Base-by-base conservation (phyloP, 1,284 basidiomycete genomes). In the Pterulicium gracile region DNA sequence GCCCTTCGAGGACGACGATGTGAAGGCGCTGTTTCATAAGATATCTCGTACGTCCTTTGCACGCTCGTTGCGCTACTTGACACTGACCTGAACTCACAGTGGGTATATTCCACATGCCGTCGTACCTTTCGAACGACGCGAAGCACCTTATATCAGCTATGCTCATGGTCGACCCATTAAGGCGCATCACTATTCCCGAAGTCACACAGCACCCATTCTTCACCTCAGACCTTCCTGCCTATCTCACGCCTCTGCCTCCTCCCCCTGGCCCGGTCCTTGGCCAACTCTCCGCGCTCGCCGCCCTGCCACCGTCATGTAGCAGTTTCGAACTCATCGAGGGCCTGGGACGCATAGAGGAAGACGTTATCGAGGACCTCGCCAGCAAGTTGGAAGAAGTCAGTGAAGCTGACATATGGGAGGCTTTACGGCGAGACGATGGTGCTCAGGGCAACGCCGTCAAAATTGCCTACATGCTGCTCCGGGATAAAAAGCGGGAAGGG, bases 1-100 rank as follows among this genome's bases (percentile, higher is more conserved):
- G 35, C 93, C 93, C 1, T 96, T 97, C 60, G 93, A 96, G 67
- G 93, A 96, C 63, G 90, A 95, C 46, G 88, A 95, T 58, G 90
- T 96, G 41, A 89, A 91, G 46, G 76, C 79, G 1, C 65, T 97
- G 21, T 96, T 96, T 69, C 83, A 86, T 52, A 95, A 95, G 69
- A 96, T 96, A 56, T 88, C 85, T 52, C 84, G 88, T 90, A 58
- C 55, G 79, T 17, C 15, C 15, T 10, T 39, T 39, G n/a, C 36
- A 10, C n/a, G 27, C 27, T 32, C 27, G n/a, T 39, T 39, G n/a
- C 36, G n/a, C 36, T 17, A 7, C 7, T 7, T 39, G 7, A 10
- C 7, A 32, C 27, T 17, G 15, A 15, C 23, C 42, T 22, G 21
- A 3, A 21, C 20, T 44, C 46, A 3, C 57, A 91, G 89, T 88